Evolutionary conservation across 495 filamentous ascomycete species (phyloP), one percentile per base, ranked within the genome.

Genomic region (Xylaria venustula): DNA sequence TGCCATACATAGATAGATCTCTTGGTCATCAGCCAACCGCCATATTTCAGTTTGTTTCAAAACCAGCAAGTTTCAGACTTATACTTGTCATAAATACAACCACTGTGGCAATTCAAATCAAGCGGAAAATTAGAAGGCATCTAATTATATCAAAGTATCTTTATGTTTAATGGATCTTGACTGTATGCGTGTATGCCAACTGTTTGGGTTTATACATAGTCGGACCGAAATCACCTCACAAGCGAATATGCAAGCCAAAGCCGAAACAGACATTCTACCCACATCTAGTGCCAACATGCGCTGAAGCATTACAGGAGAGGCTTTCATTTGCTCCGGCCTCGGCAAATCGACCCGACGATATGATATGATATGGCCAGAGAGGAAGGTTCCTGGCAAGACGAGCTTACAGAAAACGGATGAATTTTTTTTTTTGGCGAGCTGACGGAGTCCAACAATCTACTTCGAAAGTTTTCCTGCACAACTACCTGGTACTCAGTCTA

Each of bases 381-480:
- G 32, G 3, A 28, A 49, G 12, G 17, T 12, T 49, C 42, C 15
- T 26, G 30, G 22, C 30, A 6, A 22, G 23, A 51, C 22, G 40
- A 25, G 37, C 15, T 30, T 34, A 34, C 30, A 47, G 30, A 58
- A n/a, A 8, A 26, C 30, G 41, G 25, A 37, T 41, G 42, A 8
- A n/a, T n/a, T n/a, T n/a, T n/a, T n/a, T n/a, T 23, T 7, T 25
- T 57, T 57, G 41, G 30, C 42, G 54, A 57, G 30, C 41, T 36
- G n/a, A 36, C 54, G 20, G 23, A 40, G 37, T 14, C 28, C 19
- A 47, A 25, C 22, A 8, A 23, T n/a, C 8, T 23, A 25, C 26
- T 36, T 34, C 11, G 30, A 5, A 34, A 11, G 5, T 34, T 34
- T 34, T 5, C 11, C 5, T 34, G 11, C 11, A 11, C 41, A 44